These are phyloP conservation scores for Botrytis fabae DNA, from an alignment of 2,329 filamentous ascomycete genomes.

Conservation along the genomic window DNA sequence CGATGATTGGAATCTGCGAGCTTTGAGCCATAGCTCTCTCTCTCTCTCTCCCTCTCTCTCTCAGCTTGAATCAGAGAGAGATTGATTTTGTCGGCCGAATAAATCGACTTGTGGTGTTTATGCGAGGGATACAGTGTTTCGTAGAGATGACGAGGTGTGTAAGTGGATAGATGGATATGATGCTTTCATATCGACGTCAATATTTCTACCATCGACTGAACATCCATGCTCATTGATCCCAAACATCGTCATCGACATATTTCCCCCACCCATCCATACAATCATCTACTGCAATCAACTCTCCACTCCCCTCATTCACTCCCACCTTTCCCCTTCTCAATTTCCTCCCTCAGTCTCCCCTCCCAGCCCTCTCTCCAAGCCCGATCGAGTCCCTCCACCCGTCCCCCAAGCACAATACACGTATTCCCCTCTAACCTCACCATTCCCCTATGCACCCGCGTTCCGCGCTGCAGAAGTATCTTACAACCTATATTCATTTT, in stretches of 20 bases:
- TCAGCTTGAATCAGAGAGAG: not conserved
- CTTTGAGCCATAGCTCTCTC: not conserved
- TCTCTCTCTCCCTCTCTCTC: not conserved
- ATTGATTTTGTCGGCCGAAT: not conserved
- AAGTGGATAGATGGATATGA: not conserved
- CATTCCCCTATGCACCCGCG: constrained; percentile 70
- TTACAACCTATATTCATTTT: constrained; percentile 79
- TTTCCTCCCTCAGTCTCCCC: constrained; percentile 63
- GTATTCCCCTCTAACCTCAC: constrained; percentile 72
- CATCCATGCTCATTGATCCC: not conserved
- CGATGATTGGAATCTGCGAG: not conserved
- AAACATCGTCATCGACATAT: not conserved
- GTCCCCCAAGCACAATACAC: constrained; percentile 79
- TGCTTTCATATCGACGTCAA: not conserved
- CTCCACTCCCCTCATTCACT: not conserved
- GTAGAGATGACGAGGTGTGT: not conserved
- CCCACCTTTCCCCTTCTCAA: constrained; percentile 35
- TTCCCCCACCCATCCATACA: not conserved
- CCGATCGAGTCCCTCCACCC: constrained; percentile 77
- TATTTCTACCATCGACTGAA: not conserved
- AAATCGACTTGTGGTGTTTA: not conserved
- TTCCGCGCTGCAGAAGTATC: constrained; percentile 67
- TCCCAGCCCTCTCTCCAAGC: constrained; percentile 74
- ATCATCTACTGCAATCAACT: no score
- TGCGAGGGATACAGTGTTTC: not conserved